Evolutionary conservation across 768 basidiomycete species (phyloP).

Genomic region (Suillus subluteus): DNA sequence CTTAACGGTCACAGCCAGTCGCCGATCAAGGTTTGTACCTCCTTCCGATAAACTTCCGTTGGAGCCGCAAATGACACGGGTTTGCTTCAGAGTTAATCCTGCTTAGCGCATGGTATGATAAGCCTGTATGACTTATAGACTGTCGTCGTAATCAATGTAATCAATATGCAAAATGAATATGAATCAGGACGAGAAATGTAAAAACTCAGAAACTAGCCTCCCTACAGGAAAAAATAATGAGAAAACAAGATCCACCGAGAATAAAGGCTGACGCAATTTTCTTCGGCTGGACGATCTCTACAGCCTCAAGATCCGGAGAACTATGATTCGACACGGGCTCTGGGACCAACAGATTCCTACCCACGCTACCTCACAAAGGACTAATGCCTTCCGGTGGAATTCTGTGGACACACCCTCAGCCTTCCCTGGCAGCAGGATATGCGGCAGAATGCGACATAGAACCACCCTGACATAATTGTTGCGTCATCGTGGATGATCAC

Average conservation of each 20-base stretch:
- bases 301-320: constrained; percentile 12
- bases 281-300: constrained; percentile 12
- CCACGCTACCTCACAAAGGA: constrained; percentile 31
- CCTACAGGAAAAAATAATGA: neutral
- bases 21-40: neutral
- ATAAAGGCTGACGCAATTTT: constrained; percentile 25
- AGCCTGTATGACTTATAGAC: neutral
- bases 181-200: no score
- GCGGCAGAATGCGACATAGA: constrained; percentile 36
- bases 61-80: neutral
- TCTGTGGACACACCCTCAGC: constrained; percentile 33
- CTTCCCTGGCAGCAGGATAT: constrained; percentile 31
- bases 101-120: neutral
- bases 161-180: neutral
- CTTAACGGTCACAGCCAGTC: neutral
- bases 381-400: constrained; percentile 29
- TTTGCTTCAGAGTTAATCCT: neutral
- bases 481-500: constrained; percentile 16
- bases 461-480: constrained; percentile 28
- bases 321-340: neutral
- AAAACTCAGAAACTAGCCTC: neutral
- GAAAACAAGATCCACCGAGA: neutral
- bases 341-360: constrained; percentile 18
- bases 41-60: neutral
- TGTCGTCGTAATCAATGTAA: neutral